phyloP scores from a whole-genome alignment of 768 basidiomycete species.

The Neoboletus subvelutipes region DNA sequence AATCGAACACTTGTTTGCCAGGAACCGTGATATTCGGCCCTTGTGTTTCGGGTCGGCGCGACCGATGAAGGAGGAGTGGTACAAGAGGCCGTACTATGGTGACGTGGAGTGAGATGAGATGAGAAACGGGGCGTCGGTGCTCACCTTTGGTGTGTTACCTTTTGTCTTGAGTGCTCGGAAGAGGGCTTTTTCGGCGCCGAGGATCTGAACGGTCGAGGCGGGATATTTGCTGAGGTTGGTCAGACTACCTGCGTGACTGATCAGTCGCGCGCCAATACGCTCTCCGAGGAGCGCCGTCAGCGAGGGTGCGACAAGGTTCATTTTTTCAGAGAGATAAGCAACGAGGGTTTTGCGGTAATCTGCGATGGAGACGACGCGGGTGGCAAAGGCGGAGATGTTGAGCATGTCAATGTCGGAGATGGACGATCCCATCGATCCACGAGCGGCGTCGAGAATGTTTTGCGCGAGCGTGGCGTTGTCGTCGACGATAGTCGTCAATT shows the following conservation, averaged over 20 bases:
- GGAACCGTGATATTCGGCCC: conserved; percentile 97
- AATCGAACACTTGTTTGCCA: conserved; percentile 98
- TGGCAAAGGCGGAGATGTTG: conserved; percentile 91
- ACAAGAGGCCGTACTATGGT: conserved; percentile 89
- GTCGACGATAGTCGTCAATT: conserved; percentile 75
- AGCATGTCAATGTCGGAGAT: conserved; percentile 92
- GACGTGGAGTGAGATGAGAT: background rate
- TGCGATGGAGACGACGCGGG: conserved; percentile 85
- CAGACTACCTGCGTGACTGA: conserved; percentile 94
- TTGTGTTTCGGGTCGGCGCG: conserved; percentile 93
- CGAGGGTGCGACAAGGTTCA: conserved; percentile 95
- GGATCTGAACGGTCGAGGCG: conserved; percentile 95
- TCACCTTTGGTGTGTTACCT: conserved; percentile 95
- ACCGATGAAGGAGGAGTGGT: conserved; percentile 96
- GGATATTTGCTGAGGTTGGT: conserved; percentile 98
- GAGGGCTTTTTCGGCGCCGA: conserved; percentile 96
- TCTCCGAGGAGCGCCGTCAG: conserved; percentile 89
- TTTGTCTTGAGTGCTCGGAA: conserved; percentile 98
- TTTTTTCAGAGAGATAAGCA: conserved; percentile 89
- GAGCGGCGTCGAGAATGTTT: conserved; percentile 92
- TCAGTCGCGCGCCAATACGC: conserved; percentile 87
- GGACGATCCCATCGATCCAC: conserved; percentile 91
- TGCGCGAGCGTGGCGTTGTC: conserved; percentile 84
- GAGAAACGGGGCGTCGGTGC: background rate
- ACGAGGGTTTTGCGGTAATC: conserved; percentile 93